Conservation (phyloP, 2,329 filamentous ascomycete species). For the Whalleya microplaca region DNA sequence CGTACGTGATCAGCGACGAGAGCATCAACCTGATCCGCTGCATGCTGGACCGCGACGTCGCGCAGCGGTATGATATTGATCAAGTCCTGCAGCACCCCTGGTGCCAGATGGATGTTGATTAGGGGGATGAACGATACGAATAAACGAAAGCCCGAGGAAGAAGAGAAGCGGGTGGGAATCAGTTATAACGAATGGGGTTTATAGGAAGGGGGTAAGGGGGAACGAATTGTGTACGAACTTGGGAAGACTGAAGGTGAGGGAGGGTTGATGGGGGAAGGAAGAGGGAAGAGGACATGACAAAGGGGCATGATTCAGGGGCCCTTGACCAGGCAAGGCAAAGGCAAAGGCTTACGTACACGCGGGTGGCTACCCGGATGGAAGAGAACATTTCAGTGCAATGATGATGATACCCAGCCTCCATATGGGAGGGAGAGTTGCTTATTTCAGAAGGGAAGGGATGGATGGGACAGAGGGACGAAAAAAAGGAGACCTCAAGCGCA, state of each 20-base stretch:
- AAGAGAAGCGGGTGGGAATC: not conserved
- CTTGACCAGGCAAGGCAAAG: not conserved
- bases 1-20: constrained; percentile 85
- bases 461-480: too few relatives aligned
- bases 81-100: constrained; percentile 90
- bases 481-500: too few relatives aligned
- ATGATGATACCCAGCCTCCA: not conserved
- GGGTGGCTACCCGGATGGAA: not conserved
- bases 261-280: too few relatives aligned
- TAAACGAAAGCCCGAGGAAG: not conserved
- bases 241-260: too few relatives aligned
- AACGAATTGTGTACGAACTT: too few relatives aligned
- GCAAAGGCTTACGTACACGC: not conserved
- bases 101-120: constrained; percentile 50
- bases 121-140: constrained; percentile 4
- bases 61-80: constrained; percentile 80
- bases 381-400: not conserved
- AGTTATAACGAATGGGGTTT: too few relatives aligned
- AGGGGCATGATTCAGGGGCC: too few relatives aligned
- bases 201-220: too few relatives aligned
- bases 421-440: not conserved
- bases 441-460: not conserved
- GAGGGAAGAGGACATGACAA: too few relatives aligned
- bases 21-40: constrained; percentile 88
- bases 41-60: constrained; percentile 92